These are phyloP conservation scores for Colletotrichum sp. DNA, from an alignment of 2,329 filamentous ascomycete species.

Conservation along the genomic window DNA sequence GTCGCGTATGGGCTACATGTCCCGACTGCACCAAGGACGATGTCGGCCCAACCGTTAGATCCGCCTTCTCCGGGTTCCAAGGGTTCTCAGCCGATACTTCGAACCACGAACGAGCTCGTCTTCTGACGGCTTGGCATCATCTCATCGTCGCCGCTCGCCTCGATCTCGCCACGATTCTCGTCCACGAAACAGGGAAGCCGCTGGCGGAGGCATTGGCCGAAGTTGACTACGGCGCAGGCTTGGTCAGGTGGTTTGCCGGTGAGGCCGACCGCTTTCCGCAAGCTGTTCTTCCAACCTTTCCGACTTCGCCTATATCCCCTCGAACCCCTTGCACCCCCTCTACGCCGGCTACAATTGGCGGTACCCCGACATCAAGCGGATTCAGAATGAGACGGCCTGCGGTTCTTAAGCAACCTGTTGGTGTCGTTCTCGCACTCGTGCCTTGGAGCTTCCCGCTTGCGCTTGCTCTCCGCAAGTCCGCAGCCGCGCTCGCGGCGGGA, in stretches of 20 bases:
- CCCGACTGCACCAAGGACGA: slow-evolving; percentile 50
- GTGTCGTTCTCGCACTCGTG: slow-evolving; percentile 37
- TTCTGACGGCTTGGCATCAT: slow-evolving; percentile 39
- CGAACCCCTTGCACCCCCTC: not conserved
- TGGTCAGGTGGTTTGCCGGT: slow-evolving; percentile 62
- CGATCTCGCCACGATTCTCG: slow-evolving; percentile 44
- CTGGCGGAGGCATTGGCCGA: slow-evolving; percentile 58
- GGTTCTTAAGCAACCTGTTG: slow-evolving; percentile 33
- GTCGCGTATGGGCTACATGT: slow-evolving; percentile 54
- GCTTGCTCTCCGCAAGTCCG: slow-evolving; percentile 52
- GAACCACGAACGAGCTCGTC: slow-evolving; percentile 38
- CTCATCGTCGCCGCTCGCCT: slow-evolving; percentile 38
- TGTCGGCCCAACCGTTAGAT: slow-evolving; percentile 40
- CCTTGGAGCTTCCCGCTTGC: slow-evolving; percentile 66
- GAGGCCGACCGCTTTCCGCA: slow-evolving; percentile 52
- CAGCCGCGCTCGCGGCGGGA: slow-evolving; percentile 69
- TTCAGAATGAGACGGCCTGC: not conserved
- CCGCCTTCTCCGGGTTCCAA: slow-evolving; percentile 40
- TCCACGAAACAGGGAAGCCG: slow-evolving; percentile 62
- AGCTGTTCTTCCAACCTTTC: slow-evolving; percentile 39
- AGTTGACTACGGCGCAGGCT: slow-evolving; percentile 58
- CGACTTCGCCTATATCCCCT: not conserved
- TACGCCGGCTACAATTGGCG: not conserved
- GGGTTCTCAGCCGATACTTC: slow-evolving; percentile 41
- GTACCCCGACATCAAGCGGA: not conserved